Evolutionary conservation across 108 stramenopile genomes (phyloP), one percentile per base, ranked within the genome.

Genomic region (Mayamaea pseudoterrestris): DNA sequence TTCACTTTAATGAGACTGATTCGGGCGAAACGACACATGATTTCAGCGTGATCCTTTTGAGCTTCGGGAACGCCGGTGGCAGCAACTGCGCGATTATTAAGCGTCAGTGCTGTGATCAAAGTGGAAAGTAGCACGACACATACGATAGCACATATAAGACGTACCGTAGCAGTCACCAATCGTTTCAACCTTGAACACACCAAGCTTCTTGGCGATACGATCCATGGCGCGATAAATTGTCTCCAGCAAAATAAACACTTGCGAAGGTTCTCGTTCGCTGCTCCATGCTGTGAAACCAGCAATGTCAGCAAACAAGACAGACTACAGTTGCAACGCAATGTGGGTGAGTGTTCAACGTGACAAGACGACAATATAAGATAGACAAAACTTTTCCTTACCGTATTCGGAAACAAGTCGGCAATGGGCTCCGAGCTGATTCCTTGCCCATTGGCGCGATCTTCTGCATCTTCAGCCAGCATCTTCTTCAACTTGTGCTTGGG

Each of bases 391-490:
- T 49, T 34, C 31, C 20, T 39, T 16, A 41, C 14, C 9, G 41
- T 28, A 40, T 68, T 55, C 27, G 61, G 63, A 52, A 83, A 83
- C 26, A 79, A 47, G 36, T 83, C 82, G 1, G 82, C 82, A 62
- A 83, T 83, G 2, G 82, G 75, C 24, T 73, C 56, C 39, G 55
- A 46, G 16, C 54, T 27, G 16, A 41, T 42, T 39, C 18, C 37
- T 18, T 39, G 16, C 20, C n/a, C n/a, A n/a, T 39, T 3, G 8
- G 20, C 16, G 3, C 37, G 37, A 39, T 20, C 37, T 3, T 20
- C 37, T 5, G 16, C 37, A 8, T 3, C 20, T 8, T 18, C 37
- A 39, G n/a, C n/a, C n/a, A n/a, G n/a, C n/a, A 39, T 18, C 3
- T 39, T 39, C 37, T 39, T 39, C 37, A 39, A 39, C 8, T 39